These are phyloP conservation scores for Thalassiosira oceanica DNA, from an alignment of 352 stramenopile genomes.

Conservation along the genomic window DNA sequence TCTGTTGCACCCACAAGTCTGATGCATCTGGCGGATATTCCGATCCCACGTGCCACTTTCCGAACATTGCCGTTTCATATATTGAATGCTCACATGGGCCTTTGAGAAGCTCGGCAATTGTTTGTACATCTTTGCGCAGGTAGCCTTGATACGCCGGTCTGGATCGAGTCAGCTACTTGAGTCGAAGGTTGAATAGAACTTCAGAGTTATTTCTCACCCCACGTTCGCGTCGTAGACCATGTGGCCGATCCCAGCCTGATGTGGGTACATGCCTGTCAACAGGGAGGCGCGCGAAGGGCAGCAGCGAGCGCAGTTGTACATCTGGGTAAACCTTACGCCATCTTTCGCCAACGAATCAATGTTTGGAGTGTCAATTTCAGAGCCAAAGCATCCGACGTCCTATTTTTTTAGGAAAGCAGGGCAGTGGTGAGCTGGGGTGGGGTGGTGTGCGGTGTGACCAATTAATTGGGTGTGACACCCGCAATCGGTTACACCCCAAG, in stretches of 20 bases:
- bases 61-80: constrained; percentile 48
- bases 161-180: too few relatives aligned
- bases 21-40: constrained; percentile 48
- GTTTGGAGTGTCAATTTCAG: constrained; percentile 45
- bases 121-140: constrained; percentile 30
- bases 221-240: constrained; percentile 56
- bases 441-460: too few relatives aligned
- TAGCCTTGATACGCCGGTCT: constrained; percentile 49
- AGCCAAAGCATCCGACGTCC: constrained; percentile 48
- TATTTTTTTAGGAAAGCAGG: too few relatives aligned
- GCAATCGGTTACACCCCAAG: too few relatives aligned
- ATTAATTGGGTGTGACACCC: too few relatives aligned
- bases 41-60: constrained; percentile 52
- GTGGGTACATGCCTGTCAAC: constrained; percentile 49
- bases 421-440: too few relatives aligned
- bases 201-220: too few relatives aligned
- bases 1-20: constrained; percentile 40
- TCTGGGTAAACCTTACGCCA: constrained; percentile 46
- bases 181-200: too few relatives aligned
- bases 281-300: constrained; percentile 47
- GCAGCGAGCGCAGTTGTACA: constrained; percentile 55
- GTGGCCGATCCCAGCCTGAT: constrained; percentile 55
- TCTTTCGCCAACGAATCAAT: constrained; percentile 28
- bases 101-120: constrained; percentile 48
- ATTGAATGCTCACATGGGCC: too few relatives aligned